Evolutionary conservation across 2,329 filamentous ascomycete species (phyloP), one percentile per base, ranked within the genome.

Genomic region (Ophiostoma populinum): DNA sequence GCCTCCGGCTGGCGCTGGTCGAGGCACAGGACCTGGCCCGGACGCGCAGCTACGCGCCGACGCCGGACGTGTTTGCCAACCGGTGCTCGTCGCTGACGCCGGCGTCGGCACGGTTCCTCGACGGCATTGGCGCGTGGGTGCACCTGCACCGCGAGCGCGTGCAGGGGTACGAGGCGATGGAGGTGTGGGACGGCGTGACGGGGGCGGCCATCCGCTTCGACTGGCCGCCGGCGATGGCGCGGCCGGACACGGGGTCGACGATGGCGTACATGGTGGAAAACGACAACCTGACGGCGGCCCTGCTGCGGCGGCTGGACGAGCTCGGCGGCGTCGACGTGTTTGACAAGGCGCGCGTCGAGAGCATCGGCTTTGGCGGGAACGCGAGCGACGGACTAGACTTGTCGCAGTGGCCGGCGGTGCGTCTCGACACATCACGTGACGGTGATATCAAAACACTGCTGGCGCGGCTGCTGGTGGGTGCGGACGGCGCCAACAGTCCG

Each of bases 201-300:
- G 85, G 75, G 40, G 81, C 85, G 24, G 72, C 76, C 46, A 90
- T 98, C 52, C 79, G 82, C 46, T 98, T 98, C 54, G 80, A 90
- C 57, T 80, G 76, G 77, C 56, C 56, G 16, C 58, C 58, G 5
- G 53, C 51, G 28, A 52, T 59, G 24, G 60, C 63, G 47, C 42
- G 44, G 40, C 52, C 55, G 32, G 40, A 41, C 22, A 45, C 40
- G 13, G 39, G 60, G 50, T 68, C 63, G 41, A 80, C 74, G 2
- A 83, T 98, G 45, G 90, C 90, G 8, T 93, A 90, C 52, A 98
- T 98, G 87, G 81, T 76, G 27, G 92, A 98, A 62, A 98, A 95
- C 54, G 55, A 78, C 21, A 95, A 98, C 52, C 65, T 94, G 22
- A 85, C 82, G 3, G 76, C 76, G 1, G 83, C 74, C 1, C 63